Evolutionary conservation across 2,329 filamentous ascomycete species (phyloP).

Genomic region (Macrophomina pseudophaseolina): DNA sequence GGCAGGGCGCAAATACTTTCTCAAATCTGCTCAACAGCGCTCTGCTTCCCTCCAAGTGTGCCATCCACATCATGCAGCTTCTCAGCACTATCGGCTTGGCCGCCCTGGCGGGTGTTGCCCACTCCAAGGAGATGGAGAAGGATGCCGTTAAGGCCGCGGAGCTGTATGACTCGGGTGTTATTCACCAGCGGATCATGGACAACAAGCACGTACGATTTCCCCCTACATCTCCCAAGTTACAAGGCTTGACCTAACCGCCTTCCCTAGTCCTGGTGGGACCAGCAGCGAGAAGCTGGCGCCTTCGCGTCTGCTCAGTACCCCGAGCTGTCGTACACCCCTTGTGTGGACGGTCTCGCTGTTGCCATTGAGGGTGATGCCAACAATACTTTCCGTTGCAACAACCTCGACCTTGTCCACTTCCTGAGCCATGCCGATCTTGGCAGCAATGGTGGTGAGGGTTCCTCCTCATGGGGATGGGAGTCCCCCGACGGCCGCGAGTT

Average conservation of each 20-base stretch:
- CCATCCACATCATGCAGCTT: conserved; percentile 17
- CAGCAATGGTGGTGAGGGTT: conserved; percentile 50
- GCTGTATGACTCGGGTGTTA: conserved; percentile 48
- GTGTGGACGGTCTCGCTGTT: conserved; percentile 45
- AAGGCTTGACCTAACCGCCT: conserved; percentile 32
- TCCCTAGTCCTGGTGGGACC: conserved; percentile 44
- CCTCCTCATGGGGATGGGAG: conserved; percentile 61
- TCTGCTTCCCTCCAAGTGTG: conserved; percentile 1
- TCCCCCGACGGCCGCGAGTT: conserved; percentile 60
- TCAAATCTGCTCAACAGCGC: conserved; percentile 7
- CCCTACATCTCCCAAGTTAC: neutral
- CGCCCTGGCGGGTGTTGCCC: conserved; percentile 38
- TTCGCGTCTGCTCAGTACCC: conserved; percentile 43
- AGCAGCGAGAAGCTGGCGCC: conserved; percentile 39
- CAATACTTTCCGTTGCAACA: conserved; percentile 47
- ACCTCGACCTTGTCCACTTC: conserved; percentile 62
- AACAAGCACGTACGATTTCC: conserved; percentile 36
- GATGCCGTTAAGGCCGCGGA: conserved; percentile 41
- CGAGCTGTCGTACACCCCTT: conserved; percentile 41
- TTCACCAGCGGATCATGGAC: conserved; percentile 43
- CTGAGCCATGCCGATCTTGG: conserved; percentile 60
- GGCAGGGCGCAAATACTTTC: neutral
- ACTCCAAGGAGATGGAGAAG: conserved; percentile 41
- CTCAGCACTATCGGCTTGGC: conserved; percentile 30
- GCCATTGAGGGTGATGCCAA: conserved; percentile 40